phyloP scores from a whole-genome alignment of 106 monocot genomes.

The Dendrobium catenatum region DNA sequence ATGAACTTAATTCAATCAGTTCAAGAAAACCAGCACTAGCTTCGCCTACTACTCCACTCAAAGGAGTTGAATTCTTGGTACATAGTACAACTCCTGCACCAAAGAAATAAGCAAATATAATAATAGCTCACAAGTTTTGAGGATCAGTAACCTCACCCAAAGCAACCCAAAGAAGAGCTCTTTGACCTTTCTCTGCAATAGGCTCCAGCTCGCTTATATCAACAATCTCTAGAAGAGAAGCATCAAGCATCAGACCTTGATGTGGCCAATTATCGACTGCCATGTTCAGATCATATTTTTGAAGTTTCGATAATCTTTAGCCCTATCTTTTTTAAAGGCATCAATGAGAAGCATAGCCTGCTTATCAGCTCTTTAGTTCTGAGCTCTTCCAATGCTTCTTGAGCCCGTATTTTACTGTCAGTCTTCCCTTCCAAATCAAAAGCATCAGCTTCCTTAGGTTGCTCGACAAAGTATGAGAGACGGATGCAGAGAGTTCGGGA shows the following conservation, averaged over 20 bases:
- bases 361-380: constrained; percentile 76
- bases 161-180: constrained; percentile 74
- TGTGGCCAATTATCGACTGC: constrained; percentile 78
- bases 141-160: constrained; percentile 90
- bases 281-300: constrained; percentile 94
- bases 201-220: constrained; percentile 51
- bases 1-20: constrained; percentile 67
- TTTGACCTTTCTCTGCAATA: constrained; percentile 16
- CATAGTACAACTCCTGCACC: constrained; percentile 79
- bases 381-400: constrained; percentile 74
- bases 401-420: constrained; percentile 66
- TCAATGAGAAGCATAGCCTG: constrained; percentile 82
- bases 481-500: too few relatives aligned
- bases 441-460: too few relatives aligned
- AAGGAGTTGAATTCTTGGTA: constrained; percentile 87
- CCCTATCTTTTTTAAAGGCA: constrained; percentile 67
- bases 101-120: constrained; percentile 83
- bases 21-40: constrained; percentile 94
- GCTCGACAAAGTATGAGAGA: too few relatives aligned
- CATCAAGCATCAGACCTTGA: constrained; percentile 65
- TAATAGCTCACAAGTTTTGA: constrained; percentile 83
- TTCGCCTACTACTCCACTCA: constrained; percentile 91
- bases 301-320: constrained; percentile 60
- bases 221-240: constrained; percentile 79
- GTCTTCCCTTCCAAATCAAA: constrained; percentile 74